Percentiles rank a stretch among this genome's conserved stretches.
Evolutionary conservation across 1,284 basidiomycete genomes (phyloP).

Genomic region (Leccinum griseonigrum): DNA sequence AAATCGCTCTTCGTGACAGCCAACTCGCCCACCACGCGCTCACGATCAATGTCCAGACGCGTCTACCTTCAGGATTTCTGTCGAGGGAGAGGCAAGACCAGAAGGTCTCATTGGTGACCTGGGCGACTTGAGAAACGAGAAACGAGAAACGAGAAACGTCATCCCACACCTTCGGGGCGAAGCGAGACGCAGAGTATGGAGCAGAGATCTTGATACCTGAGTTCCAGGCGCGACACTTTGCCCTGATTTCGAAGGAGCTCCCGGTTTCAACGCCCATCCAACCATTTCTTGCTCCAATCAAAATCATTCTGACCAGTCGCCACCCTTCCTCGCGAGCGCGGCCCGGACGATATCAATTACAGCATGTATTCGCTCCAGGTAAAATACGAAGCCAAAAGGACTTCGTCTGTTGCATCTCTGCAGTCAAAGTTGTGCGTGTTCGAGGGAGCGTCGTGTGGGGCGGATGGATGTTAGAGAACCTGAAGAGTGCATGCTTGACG

Average conservation of each 20-base stretch:
- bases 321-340: conserved; percentile 32
- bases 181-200: conserved; percentile 16
- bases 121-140: neutral
- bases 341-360: conserved; percentile 28
- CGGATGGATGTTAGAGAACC: neutral
- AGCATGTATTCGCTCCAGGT: conserved; percentile 19
- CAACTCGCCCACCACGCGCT: conserved; percentile 63
- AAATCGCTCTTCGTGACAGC: conserved; percentile 52
- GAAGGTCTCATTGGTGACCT: conserved; percentile 17
- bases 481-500: neutral
- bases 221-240: conserved; percentile 35
- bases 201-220: conserved; percentile 31
- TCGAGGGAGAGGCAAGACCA: conserved; percentile 17
- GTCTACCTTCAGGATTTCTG: neutral
- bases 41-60: conserved; percentile 23
- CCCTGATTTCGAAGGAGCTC: conserved; percentile 25
- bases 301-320: conserved; percentile 17
- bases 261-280: conserved; percentile 30
- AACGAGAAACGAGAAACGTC: neutral
- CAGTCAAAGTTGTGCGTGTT: neutral
- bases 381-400: conserved; percentile 16
- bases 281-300: conserved; percentile 15
- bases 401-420: conserved; percentile 13
- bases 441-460: neutral
- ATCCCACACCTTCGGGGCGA: conserved; percentile 18